These are phyloP conservation scores for Lyophyllum decastes DNA, from an alignment of 768 basidiomycete genomes.

Conservation along the genomic window DNA sequence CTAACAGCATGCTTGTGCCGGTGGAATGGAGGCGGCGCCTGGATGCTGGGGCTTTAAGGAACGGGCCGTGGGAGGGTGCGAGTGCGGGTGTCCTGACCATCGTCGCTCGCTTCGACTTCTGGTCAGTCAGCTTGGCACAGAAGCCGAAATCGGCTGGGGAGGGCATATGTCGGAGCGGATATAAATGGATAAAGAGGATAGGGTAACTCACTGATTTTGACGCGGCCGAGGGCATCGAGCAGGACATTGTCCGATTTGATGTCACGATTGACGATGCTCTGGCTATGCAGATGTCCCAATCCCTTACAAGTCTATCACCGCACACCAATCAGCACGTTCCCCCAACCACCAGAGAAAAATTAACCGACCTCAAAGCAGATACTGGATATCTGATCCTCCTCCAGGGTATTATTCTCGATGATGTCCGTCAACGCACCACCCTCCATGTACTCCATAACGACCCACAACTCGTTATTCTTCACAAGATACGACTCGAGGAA, in stretches of 20 bases:
- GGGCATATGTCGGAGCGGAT: slow-evolving; percentile 1
- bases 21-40: slow-evolving; percentile 25
- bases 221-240: slow-evolving; percentile 86
- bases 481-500: slow-evolving; percentile 91
- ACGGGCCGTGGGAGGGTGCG: no score
- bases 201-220: slow-evolving; percentile 88
- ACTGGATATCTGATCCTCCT: slow-evolving; percentile 93
- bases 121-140: slow-evolving; percentile 94
- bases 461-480: slow-evolving; percentile 89
- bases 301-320: slow-evolving; percentile 88
- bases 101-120: no score
- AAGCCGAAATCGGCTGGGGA: slow-evolving; percentile 90
- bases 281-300: slow-evolving; percentile 86
- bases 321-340: slow-evolving; percentile 1
- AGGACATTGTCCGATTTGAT: slow-evolving; percentile 98
- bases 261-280: slow-evolving; percentile 94
- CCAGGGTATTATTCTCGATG: slow-evolving; percentile 94
- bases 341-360: neutral
- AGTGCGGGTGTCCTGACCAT: no score
- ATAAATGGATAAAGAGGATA: neutral
- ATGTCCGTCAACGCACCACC: slow-evolving; percentile 96
- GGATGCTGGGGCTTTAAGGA: no score
- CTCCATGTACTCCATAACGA: slow-evolving; percentile 99
- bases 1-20: slow-evolving; percentile 70
- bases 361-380: slow-evolving; percentile 84